Percentiles rank a stretch among this genome's conserved stretches.
phyloP scores from a whole-genome alignment of 2,329 filamentous ascomycete genomes.

The Xylariales sp. region DNA sequence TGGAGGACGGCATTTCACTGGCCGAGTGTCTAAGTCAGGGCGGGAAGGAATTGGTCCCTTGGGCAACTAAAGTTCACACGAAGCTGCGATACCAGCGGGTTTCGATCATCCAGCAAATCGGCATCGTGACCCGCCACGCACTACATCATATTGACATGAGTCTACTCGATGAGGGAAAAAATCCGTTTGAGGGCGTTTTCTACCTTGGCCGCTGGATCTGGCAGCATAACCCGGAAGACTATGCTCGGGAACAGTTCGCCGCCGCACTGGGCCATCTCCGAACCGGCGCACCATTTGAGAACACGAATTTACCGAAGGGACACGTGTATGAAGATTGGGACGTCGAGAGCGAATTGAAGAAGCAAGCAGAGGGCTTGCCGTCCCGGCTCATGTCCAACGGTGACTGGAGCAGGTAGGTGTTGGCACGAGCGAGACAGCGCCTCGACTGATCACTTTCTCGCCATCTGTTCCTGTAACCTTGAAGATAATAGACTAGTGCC shows the following conservation, averaged over 20 bases:
- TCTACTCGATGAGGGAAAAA: slow-evolving; percentile 29
- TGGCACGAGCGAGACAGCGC: too few relatives aligned
- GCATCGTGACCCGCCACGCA: slow-evolving; percentile 40
- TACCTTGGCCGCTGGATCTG: slow-evolving; percentile 42
- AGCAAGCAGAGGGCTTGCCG: slow-evolving; percentile 32
- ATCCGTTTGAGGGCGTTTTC: slow-evolving; percentile 25
- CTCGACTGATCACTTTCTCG: too few relatives aligned
- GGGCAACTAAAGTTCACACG: slow-evolving; percentile 31
- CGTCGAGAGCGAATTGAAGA: slow-evolving; percentile 40
- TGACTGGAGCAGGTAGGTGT: slow-evolving; percentile 38
- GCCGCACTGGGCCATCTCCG: slow-evolving; percentile 43
- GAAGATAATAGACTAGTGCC: too few relatives aligned
- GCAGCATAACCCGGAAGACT: slow-evolving; percentile 48
- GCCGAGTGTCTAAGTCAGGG: slow-evolving; percentile 48
- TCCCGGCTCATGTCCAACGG: slow-evolving; percentile 36
- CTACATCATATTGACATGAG: slow-evolving; percentile 40
- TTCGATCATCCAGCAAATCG: slow-evolving; percentile 40
- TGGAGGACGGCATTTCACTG: slow-evolving; percentile 52
- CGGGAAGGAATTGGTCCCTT: slow-evolving; percentile 31
- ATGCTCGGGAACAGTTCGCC: slow-evolving; percentile 47
- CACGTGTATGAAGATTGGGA: slow-evolving; percentile 48
- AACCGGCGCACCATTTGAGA: slow-evolving; percentile 44
- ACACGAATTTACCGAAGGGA: slow-evolving; percentile 48
- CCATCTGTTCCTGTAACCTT: too few relatives aligned
- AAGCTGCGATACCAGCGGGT: slow-evolving; percentile 40